A percentile compares a stretch with the other conserved stretches of the same genome.
Conservation (phyloP, 176 grass and related monocot species). For the Hordeum marinum region DNA sequence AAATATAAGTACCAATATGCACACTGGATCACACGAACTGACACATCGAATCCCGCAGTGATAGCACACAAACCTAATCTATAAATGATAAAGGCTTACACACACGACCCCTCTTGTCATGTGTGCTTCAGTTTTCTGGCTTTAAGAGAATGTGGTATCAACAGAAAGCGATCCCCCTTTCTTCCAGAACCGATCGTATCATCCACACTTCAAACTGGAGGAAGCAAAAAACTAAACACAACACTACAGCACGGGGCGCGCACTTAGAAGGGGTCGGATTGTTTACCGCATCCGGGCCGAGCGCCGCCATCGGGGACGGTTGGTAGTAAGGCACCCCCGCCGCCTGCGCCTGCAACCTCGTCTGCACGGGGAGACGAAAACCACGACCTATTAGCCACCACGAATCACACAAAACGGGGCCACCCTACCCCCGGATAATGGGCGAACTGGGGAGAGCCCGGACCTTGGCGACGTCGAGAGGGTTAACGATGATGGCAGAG, state of each 20-base stretch:
- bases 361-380: slow-evolving; percentile 43
- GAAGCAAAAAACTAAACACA: neutral
- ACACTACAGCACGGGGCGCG: neutral
- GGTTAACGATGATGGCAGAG: slow-evolving; percentile 84
- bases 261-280: neutral
- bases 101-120: neutral
- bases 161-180: neutral
- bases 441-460: neutral
- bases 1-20: neutral
- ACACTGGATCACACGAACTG: neutral
- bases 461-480: slow-evolving; percentile 94
- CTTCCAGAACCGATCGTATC: neutral
- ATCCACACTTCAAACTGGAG: neutral
- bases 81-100: neutral
- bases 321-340: slow-evolving; percentile 77
- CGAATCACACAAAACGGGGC: neutral
- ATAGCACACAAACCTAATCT: neutral
- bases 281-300: slow-evolving; percentile 58
- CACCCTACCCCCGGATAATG: neutral
- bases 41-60: neutral
- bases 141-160: neutral
- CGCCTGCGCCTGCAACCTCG: slow-evolving; percentile 90
- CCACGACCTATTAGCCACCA: neutral
- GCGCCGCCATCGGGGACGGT: slow-evolving; percentile 58
- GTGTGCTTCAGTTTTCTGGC: neutral